Evolutionary conservation across 441 rosid genomes (phyloP).

Genomic region (Macaranga tanarius): DNA sequence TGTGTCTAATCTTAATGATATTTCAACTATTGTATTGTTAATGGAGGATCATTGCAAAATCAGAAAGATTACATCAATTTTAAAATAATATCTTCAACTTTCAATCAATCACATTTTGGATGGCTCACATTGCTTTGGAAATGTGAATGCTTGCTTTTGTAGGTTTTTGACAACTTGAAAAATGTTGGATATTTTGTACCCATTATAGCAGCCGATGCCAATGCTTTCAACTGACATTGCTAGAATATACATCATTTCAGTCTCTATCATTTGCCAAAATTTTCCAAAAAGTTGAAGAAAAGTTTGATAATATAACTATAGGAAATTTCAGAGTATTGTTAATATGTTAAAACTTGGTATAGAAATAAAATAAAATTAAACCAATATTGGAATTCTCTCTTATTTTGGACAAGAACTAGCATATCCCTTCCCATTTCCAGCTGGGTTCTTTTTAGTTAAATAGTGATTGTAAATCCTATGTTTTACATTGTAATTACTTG

Average conservation of each 20-base stretch:
- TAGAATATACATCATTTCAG: constrained; percentile 15
- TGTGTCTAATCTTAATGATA: not conserved
- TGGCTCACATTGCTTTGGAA: constrained; percentile 19
- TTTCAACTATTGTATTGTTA: not conserved
- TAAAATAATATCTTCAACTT: not conserved
- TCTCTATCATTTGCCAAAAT: not conserved
- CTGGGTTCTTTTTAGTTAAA: not conserved
- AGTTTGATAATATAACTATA: not conserved
- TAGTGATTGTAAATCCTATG: not conserved
- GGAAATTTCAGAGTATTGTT: not conserved
- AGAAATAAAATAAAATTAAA: too few species aligned
- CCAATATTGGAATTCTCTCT: too few species aligned
- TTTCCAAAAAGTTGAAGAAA: not conserved
- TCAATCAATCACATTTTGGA: constrained; percentile 16
- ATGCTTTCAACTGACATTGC: constrained; percentile 19
- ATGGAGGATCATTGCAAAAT: constrained; percentile 11
- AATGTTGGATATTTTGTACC: constrained; percentile 7
- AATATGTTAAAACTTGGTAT: not conserved
- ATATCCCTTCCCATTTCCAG: not conserved
- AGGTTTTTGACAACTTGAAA: constrained; percentile 7
- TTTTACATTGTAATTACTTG: not conserved
- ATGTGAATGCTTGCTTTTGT: constrained; percentile 19
- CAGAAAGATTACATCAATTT: constrained; percentile 5
- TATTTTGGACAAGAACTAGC: not conserved
- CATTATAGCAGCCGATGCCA: constrained; percentile 22